Conservation (phyloP, 805 yeast genomes). For the Lipomyces chichibuensis region DNA sequence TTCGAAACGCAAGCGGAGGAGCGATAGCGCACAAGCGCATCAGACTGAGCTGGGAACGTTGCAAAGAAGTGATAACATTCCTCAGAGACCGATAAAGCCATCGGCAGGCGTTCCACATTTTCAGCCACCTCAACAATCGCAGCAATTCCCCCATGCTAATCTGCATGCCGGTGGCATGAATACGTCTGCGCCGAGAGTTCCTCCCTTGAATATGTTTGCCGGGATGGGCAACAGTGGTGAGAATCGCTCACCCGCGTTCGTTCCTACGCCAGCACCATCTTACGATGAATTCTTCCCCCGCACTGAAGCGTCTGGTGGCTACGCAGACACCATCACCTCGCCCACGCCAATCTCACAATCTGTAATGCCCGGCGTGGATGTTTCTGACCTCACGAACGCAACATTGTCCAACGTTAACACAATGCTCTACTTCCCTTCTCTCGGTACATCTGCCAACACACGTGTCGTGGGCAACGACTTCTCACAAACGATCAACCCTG, state of each 20-base stretch:
- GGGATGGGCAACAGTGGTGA: neutral
- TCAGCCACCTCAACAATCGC: neutral
- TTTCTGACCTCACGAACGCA: slow-evolving; percentile 8
- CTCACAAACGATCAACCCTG: neutral
- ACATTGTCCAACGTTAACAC: slow-evolving; percentile 25
- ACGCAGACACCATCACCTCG: neutral
- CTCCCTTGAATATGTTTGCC: neutral
- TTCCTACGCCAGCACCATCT: neutral
- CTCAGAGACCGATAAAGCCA: neutral
- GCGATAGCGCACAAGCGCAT: neutral
- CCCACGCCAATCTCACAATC: neutral
- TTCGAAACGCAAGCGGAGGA: slow-evolving; percentile 28
- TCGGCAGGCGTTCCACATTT: neutral
- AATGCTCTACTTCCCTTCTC: slow-evolving; percentile 23
- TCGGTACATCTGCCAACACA: slow-evolving; percentile 3
- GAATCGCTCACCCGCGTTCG: neutral
- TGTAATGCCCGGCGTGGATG: slow-evolving; percentile 3
- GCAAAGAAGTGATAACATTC: neutral
- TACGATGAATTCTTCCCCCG: neutral
- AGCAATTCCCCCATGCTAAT: neutral
- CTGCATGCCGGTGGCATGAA: neutral
- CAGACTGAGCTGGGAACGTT: neutral
- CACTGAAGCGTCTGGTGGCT: neutral
- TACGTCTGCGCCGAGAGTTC: neutral
- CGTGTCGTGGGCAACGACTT: neutral